These are phyloP conservation scores for Taxillus chinensis DNA, from an alignment of 164 flowering plant species.

Conservation along the genomic window DNA sequence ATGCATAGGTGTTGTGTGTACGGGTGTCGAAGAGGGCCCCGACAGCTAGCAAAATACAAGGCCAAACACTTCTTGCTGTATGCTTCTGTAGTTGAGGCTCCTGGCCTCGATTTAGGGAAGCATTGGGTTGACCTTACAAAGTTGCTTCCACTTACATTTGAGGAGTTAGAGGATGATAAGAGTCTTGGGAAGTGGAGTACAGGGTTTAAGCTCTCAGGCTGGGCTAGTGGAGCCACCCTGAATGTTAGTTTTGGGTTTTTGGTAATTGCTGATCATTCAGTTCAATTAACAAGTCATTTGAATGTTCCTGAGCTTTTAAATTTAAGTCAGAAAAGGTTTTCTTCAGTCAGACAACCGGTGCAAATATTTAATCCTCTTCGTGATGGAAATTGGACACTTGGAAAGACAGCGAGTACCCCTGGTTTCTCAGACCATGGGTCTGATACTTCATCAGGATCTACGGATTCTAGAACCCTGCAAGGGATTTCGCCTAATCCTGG, in stretches of 20 bases:
- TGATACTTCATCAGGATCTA: slow-evolving; percentile 7
- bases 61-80: slow-evolving; percentile 23
- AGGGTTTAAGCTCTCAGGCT: slow-evolving; percentile 29
- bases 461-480: slow-evolving; percentile 12
- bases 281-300: slow-evolving; percentile 2
- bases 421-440: slow-evolving; percentile 8
- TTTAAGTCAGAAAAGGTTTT: slow-evolving; percentile 4
- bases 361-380: not conserved
- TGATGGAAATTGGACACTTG: slow-evolving; percentile 7
- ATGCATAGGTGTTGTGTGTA: slow-evolving; percentile 27
- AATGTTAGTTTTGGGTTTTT: slow-evolving; percentile 34
- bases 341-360: not conserved
- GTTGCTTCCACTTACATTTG: slow-evolving; percentile 29
- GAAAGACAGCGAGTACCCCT: slow-evolving; percentile 13
- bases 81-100: slow-evolving; percentile 22
- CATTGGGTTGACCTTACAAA: slow-evolving; percentile 41
- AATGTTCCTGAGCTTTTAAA: slow-evolving; percentile 12
- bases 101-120: slow-evolving; percentile 39
- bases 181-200: slow-evolving; percentile 31
- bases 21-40: slow-evolving; percentile 22
- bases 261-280: slow-evolving; percentile 8
- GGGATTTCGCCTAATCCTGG: slow-evolving; percentile 16
- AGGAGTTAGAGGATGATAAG: slow-evolving; percentile 31
- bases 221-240: slow-evolving; percentile 28
- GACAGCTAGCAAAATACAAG: slow-evolving; percentile 25